Conservation (phyloP, 768 basidiomycete species). For the Tulasnella calospora region DNA sequence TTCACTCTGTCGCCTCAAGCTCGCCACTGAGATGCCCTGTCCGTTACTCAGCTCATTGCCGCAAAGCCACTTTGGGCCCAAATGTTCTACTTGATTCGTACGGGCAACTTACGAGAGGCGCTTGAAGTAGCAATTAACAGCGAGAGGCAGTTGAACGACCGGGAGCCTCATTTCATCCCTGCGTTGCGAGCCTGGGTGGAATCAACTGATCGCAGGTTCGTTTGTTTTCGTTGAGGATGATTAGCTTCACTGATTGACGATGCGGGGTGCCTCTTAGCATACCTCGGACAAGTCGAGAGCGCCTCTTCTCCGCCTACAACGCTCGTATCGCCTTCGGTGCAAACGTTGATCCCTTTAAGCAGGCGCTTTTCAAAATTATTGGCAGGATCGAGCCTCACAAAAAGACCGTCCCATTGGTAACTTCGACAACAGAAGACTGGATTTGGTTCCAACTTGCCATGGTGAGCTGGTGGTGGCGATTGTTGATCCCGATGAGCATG, state of each 20-base stretch:
- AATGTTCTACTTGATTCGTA: conserved; percentile 85
- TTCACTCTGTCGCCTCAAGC: not conserved
- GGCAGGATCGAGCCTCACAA: conserved; percentile 82
- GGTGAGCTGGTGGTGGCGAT: conserved; percentile 41
- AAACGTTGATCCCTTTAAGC: conserved; percentile 89
- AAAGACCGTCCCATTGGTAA: conserved; percentile 76
- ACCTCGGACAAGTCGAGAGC: conserved; percentile 48
- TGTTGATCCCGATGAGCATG: not conserved
- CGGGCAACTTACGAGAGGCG: conserved; percentile 77
- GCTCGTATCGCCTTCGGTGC: conserved; percentile 84
- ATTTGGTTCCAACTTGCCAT: conserved; percentile 94
- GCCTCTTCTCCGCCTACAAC: conserved; percentile 51
- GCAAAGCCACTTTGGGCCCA: conserved; percentile 91
- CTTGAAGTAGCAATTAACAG: conserved; percentile 65
- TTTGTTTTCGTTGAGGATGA: conserved; percentile 32
- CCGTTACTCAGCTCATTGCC: conserved; percentile 57
- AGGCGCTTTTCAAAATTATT: conserved; percentile 92
- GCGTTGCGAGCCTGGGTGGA: conserved; percentile 82
- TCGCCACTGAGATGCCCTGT: conserved; percentile 10
- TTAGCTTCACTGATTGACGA: not conserved
- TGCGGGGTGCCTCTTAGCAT: conserved; percentile 30
- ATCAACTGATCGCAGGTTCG: conserved; percentile 69
- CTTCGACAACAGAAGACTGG: conserved; percentile 95
- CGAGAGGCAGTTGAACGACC: conserved; percentile 65
- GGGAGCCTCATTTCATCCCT: conserved; percentile 76